Base-by-base conservation (phyloP, 1,139 yeast species). In the Geotrichum candidum region DNA sequence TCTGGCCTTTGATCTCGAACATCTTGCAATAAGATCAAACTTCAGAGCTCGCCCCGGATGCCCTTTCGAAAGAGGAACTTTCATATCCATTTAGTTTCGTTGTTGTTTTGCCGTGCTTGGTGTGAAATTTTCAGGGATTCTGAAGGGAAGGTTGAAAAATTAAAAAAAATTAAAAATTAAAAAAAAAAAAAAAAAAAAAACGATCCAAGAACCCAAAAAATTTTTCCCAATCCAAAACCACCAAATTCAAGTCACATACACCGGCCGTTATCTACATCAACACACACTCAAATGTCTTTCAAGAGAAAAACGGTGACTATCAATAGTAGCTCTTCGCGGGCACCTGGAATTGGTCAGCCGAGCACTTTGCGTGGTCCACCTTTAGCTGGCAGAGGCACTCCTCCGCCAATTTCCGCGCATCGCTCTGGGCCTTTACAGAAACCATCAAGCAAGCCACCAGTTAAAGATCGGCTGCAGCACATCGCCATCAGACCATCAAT, bases 401-500 rank as follows among this genome's bases (percentile, higher is more conserved):
- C 51, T 29, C 22, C n/a, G 18, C 48, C 48, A n/a, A 7, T 15
- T 41, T 29, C 41, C 35, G 5, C 48, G 15, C 51, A 45, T 50
- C 48, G n/a, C 10, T 9, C 54, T 27, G 18, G 23, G n/a, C 55
- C 23, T 18, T 23, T 35, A 33, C 53, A 15, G 23, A 23, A 23
- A 18, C 33, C 53, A 33, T 15, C 15, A 1, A 18, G 45, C 18
- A 51, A 11, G 27, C 31, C 11, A 15, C 53, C 45, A 35, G 13
- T 54, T n/a, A 48, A 27, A 38, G 50, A 51, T 38, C 57, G 61
- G 23, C 52, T 56, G 13, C 58, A 60, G 48, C 86, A 84, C 68
- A 84, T 85, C 0, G 90, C 88, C 2, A 79, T 88, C 1, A 80
- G 86, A 65, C 96, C 97, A 0, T 91, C 97, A 0, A 77, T 86